Percentiles rank a stretch among this genome's conserved stretches.
These are phyloP conservation scores for Corinectria fuckeliana DNA, from an alignment of 2,329 filamentous ascomycete species.

Conservation along the genomic window DNA sequence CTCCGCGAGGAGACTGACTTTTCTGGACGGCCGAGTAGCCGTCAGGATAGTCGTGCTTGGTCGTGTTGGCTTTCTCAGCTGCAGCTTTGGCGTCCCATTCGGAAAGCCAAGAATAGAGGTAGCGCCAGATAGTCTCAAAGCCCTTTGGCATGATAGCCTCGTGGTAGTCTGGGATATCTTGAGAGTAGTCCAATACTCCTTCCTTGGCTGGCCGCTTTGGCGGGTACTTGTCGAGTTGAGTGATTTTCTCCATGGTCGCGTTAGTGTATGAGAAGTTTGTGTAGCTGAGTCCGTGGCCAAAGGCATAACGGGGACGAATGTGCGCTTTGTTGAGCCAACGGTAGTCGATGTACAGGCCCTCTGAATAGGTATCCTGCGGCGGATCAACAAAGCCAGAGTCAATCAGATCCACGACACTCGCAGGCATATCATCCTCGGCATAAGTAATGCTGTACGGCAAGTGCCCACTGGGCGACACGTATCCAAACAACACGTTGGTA, in stretches of 20 bases:
- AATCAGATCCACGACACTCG: slow-evolving; percentile 50
- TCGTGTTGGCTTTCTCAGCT: slow-evolving; percentile 42
- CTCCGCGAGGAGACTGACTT: slow-evolving; percentile 57
- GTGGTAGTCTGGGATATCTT: slow-evolving; percentile 57
- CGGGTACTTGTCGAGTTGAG: slow-evolving; percentile 49
- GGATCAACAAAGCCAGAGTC: slow-evolving; percentile 62
- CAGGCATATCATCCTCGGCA: slow-evolving; percentile 73
- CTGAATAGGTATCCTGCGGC: slow-evolving; percentile 82
- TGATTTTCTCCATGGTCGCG: slow-evolving; percentile 54
- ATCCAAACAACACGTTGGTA: slow-evolving; percentile 79
- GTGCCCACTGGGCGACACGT: slow-evolving; percentile 77
- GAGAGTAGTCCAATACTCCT: slow-evolving; percentile 55
- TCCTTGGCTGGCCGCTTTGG: slow-evolving; percentile 44
- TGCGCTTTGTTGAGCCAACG: slow-evolving; percentile 81
- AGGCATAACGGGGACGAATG: slow-evolving; percentile 80
- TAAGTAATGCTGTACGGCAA: slow-evolving; percentile 88
- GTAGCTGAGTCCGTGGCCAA: slow-evolving; percentile 86
- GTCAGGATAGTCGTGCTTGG: slow-evolving; percentile 66
- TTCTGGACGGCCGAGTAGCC: slow-evolving; percentile 65
- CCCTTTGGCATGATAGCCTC: slow-evolving; percentile 64
- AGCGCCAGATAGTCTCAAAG: slow-evolving; percentile 67
- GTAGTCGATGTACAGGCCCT: slow-evolving; percentile 90
- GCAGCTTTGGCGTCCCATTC: slow-evolving; percentile 49
- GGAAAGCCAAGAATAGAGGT: slow-evolving; percentile 72
- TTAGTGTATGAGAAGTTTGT: slow-evolving; percentile 71